A percentile compares a stretch with the other conserved stretches of the same genome.
Conservation (phyloP, 257 asterid species). For the Gentiana macrophylla region DNA sequence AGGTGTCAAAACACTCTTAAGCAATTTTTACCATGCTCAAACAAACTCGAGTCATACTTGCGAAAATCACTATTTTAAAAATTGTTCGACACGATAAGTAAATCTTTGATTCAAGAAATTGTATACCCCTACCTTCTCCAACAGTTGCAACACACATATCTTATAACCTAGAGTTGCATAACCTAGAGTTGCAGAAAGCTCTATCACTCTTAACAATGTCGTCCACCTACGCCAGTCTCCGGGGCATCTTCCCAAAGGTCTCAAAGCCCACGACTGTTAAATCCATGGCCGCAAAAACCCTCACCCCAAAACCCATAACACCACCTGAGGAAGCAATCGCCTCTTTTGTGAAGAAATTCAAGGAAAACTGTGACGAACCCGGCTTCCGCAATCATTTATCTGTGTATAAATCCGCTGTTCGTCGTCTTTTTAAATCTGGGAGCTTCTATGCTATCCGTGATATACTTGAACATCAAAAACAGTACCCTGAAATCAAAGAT, state of each 20-base stretch:
- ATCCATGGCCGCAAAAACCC: background rate
- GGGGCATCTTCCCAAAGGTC: slow-evolving; percentile 7
- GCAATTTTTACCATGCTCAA: too few species aligned
- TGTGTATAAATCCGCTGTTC: slow-evolving; percentile 7
- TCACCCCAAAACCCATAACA: background rate
- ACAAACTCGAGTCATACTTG: too few species aligned
- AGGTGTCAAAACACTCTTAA: too few species aligned
- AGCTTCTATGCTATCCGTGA: slow-evolving; percentile 13
- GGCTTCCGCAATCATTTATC: slow-evolving; percentile 4
- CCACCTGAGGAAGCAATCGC: background rate
- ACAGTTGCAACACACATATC: too few species aligned
- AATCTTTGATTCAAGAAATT: too few species aligned
- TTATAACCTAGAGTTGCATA: too few species aligned
- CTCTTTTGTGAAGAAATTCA: slow-evolving; percentile 7
- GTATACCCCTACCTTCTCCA: too few species aligned
- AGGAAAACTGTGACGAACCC: slow-evolving; percentile 2
- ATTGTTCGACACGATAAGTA: too few species aligned
- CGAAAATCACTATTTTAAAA: too few species aligned
- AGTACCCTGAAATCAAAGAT: slow-evolving; percentile 10
- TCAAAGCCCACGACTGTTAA: background rate
- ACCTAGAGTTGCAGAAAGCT: too few species aligned
- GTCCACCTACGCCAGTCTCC: slow-evolving; percentile 10
- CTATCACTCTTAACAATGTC: slow-evolving; percentile 5
- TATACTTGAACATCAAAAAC: slow-evolving; percentile 14
- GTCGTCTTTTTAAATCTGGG: slow-evolving; percentile 2